Evolutionary conservation across 495 filamentous ascomycete species (phyloP), one percentile per base, ranked within the genome.

Genomic region (Podospora conica): DNA sequence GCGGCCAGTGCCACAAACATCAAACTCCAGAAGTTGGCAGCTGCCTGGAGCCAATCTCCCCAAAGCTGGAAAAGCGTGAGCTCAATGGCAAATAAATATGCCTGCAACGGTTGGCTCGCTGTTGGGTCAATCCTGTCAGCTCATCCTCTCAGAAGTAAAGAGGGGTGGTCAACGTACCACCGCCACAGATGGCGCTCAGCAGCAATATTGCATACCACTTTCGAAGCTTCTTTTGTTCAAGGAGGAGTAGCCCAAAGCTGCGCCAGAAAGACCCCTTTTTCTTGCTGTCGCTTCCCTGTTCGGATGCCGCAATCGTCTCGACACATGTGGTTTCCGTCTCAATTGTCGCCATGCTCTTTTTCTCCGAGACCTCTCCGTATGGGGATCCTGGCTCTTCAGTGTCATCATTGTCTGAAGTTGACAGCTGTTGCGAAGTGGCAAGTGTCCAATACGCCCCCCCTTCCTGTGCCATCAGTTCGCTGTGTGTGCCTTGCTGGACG

Each of bases 401-500:
- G 6, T 60, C 55, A 0, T 69, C 68, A 8, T 69, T 58, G 3
- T 72, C 67, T 10, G 61, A 62, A 0, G 71, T 65, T 40, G 64
- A 74, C 71, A 86, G 70, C 60, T 81, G 78, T 64, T 87, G 84
- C 9, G 83, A 80, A 55, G 79, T 80, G 20, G 84, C 85, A 21
- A 86, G 73, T 12, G 76, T 68, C 70, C 76, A 84, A 70, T 86
- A 87, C 0, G 77, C 86, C 0, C 85, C 85, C n/a, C 77, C 87
- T 12, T 82, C 75, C 25, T 84, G 75, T 12, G 78, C 76, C 65
- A 93, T 76, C 65, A 96, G 76, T 61, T 83, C 81, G 2, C 85
- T 83, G 73, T 92, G 91, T 22, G 84, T 90, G 15, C 91, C 91
- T 68, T 81, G 75, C 71, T 93, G 89, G 21, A 91, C 31, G 65